Conservation (phyloP, 2,329 filamentous ascomycete species). For the Cryphonectria nitschkei region DNA sequence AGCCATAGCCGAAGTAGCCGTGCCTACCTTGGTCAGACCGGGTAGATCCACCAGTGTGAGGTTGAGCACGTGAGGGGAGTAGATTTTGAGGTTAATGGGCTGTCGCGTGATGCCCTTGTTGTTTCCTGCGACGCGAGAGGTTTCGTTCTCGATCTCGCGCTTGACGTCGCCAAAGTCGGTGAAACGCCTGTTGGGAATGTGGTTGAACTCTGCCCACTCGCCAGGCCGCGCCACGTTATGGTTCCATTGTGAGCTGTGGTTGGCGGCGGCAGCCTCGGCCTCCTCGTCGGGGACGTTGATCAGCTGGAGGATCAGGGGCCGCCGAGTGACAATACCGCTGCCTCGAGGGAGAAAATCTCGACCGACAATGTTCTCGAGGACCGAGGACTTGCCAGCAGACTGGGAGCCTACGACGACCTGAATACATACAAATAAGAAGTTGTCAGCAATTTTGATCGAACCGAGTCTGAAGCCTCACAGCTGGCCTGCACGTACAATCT, state of each 20-base stretch:
- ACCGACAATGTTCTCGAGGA: conserved; percentile 98
- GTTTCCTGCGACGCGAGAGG: conserved; percentile 91
- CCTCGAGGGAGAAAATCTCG: conserved; percentile 95
- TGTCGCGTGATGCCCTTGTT: conserved; percentile 96
- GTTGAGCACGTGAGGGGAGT: conserved; percentile 97
- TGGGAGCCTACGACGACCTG: conserved; percentile 98
- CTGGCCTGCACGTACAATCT: conserved; percentile 74
- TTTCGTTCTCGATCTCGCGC: conserved; percentile 96
- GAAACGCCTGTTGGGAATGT: conserved; percentile 97
- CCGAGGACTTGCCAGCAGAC: conserved; percentile 97
- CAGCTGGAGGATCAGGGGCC: conserved; percentile 93
- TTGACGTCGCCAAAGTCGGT: conserved; percentile 98
- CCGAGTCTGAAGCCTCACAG: conserved; percentile 1
- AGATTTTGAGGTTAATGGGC: conserved; percentile 97
- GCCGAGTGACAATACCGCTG: conserved; percentile 92
- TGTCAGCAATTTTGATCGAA: background rate
- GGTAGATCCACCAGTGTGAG: conserved; percentile 95
- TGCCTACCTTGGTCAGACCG: conserved; percentile 71
- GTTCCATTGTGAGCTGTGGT: conserved; percentile 27
- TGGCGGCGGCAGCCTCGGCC: conserved; percentile 36
- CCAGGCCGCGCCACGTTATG: conserved; percentile 68
- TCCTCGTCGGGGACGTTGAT: conserved; percentile 91
- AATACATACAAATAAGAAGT: conserved; percentile 11
- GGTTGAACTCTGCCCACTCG: conserved; percentile 98
- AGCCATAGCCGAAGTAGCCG: no score